A percentile compares a stretch with the other conserved stretches of the same genome.
Evolutionary conservation across 495 filamentous ascomycete species (phyloP).

Genomic region (Daldinia vernicosa): DNA sequence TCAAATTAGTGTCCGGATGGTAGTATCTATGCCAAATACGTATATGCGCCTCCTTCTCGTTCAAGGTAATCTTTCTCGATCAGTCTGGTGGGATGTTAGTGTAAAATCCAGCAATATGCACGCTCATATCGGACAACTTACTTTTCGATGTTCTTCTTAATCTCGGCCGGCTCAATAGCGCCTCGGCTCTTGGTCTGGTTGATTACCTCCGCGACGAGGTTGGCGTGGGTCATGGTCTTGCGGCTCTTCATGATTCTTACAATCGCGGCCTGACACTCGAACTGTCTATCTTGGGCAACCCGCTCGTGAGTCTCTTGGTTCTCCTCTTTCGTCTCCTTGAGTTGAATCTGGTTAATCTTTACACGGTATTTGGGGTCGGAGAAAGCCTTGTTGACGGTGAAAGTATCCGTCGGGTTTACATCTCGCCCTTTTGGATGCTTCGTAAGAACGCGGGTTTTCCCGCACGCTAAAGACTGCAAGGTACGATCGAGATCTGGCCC

Average conservation of each 20-base stretch:
- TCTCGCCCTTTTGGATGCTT: slow-evolving; percentile 89
- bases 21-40: slow-evolving; percentile 75
- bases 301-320: slow-evolving; percentile 92
- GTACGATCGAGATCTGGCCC: slow-evolving; percentile 86
- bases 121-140: slow-evolving; percentile 53
- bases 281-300: slow-evolving; percentile 87
- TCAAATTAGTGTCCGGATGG: background rate
- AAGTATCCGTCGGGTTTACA: slow-evolving; percentile 77
- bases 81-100: slow-evolving; percentile 60
- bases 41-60: slow-evolving; percentile 79
- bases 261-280: slow-evolving; percentile 96
- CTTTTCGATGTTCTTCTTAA: slow-evolving; percentile 97
- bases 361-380: slow-evolving; percentile 84
- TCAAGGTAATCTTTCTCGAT: slow-evolving; percentile 98
- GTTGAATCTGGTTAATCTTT: slow-evolving; percentile 98
- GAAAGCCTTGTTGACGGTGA: slow-evolving; percentile 80
- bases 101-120: background rate
- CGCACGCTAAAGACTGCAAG: slow-evolving; percentile 92
- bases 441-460: slow-evolving; percentile 81
- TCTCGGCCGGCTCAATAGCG: slow-evolving; percentile 81
- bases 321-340: slow-evolving; percentile 88
- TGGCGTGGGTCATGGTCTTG: slow-evolving; percentile 82
- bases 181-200: slow-evolving; percentile 86
- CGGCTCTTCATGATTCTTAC: slow-evolving; percentile 97
- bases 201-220: slow-evolving; percentile 87